Evolutionary conservation across 345 rosid genomes (phyloP).

Genomic region (Lenwebbia sp.): DNA sequence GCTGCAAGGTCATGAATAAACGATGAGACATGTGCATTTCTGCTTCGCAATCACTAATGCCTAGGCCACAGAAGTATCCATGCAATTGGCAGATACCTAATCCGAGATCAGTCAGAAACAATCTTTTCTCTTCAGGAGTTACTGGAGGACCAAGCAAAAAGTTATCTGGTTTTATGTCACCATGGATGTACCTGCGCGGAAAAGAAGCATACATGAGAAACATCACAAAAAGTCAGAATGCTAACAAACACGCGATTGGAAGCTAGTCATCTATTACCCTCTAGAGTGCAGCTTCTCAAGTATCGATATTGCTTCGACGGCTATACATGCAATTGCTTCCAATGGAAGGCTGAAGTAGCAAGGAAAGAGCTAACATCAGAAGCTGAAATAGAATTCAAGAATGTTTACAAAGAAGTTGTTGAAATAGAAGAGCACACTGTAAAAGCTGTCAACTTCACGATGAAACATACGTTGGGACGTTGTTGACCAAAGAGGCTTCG

Average conservation of each 20-base stretch:
- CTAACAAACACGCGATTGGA: background rate
- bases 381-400: background rate
- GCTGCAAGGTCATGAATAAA: background rate
- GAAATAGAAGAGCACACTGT: background rate
- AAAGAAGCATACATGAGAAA: background rate
- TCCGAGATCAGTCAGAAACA: background rate
- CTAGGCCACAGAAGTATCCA: too few relatives aligned
- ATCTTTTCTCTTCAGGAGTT: background rate
- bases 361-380: background rate
- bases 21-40: too few relatives aligned
- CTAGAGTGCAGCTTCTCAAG: conserved; percentile 40
- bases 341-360: conserved; percentile 27
- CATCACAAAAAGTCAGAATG: background rate
- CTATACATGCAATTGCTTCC: conserved; percentile 41
- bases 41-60: too few relatives aligned
- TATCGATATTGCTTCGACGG: conserved; percentile 39
- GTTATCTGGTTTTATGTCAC: background rate
- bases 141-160: background rate
- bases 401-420: background rate
- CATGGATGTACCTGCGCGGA: background rate
- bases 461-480: conserved; percentile 16
- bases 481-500: conserved; percentile 66
- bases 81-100: background rate
- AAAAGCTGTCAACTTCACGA: background rate
- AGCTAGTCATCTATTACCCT: conserved; percentile 13